phyloP scores from a whole-genome alignment of 305 asterid species.

The Fraxinus platypoda region DNA sequence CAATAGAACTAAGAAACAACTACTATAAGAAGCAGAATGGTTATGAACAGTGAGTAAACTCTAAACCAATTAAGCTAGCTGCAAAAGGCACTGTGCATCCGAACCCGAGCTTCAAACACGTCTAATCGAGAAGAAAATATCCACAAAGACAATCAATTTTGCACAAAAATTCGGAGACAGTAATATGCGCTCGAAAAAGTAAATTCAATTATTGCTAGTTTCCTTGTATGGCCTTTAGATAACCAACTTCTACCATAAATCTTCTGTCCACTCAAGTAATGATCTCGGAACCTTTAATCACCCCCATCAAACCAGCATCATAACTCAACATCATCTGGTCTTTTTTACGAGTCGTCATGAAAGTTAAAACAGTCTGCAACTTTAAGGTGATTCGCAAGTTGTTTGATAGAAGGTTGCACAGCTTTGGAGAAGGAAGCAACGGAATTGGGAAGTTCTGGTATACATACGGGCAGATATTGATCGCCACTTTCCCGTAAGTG shows the following conservation, averaged over 20 bases:
- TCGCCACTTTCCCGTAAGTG: conserved; percentile 46
- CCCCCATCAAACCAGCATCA: not conserved
- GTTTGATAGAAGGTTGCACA: conserved; percentile 55
- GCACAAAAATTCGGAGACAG: not conserved
- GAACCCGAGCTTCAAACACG: not conserved
- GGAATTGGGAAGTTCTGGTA: conserved; percentile 75
- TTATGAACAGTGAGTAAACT: not conserved
- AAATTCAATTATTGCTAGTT: not conserved
- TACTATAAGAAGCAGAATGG: conserved; percentile 18
- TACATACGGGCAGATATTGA: conserved; percentile 61
- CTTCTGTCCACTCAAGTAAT: conserved; percentile 14
- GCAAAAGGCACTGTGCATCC: conserved; percentile 1
- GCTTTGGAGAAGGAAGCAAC: conserved; percentile 57
- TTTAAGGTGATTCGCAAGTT: conserved; percentile 62
- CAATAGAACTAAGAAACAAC: conserved; percentile 22
- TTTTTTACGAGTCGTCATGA: conserved; percentile 14
- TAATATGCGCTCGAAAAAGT: not conserved
- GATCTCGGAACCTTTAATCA: not conserved
- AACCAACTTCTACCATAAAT: conserved; percentile 2
- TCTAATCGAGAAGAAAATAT: not conserved
- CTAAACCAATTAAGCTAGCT: conserved; percentile 16
- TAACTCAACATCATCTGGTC: conserved; percentile 13
- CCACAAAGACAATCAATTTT: not conserved
- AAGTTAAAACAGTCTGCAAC: conserved; percentile 61
- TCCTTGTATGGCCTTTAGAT: not conserved